Percentiles rank a stretch among this genome's conserved stretches.
Evolutionary conservation across 78 protist genomes (phyloP).

Genomic region (Protostelium mycophagum): DNA sequence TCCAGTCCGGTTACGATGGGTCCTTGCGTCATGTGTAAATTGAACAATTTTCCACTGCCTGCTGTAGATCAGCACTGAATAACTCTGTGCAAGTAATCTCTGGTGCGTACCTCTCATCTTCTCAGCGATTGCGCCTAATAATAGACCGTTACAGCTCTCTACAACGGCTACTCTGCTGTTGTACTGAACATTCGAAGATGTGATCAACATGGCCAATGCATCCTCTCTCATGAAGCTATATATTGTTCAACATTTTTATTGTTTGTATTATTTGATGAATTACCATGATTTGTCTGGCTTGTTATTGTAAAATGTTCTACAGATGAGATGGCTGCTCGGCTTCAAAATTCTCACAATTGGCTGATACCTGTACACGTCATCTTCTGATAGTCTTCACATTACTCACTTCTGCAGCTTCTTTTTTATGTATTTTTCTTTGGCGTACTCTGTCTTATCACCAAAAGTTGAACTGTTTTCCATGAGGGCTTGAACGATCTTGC

Average conservation of each 20-base stretch:
- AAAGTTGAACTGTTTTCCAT: conserved; percentile 44
- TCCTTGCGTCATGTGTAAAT: background rate
- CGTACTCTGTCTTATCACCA: conserved; percentile 33
- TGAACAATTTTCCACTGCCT: background rate
- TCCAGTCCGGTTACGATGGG: background rate
- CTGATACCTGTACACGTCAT: background rate
- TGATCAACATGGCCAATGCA: conserved; percentile 42
- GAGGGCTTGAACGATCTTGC: conserved; percentile 27
- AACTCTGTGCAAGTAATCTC: background rate
- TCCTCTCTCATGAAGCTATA: conserved; percentile 46
- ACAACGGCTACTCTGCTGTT: conserved; percentile 19
- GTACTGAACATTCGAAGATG: conserved; percentile 32
- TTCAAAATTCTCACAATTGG: conserved; percentile 27
- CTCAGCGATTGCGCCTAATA: conserved; percentile 46
- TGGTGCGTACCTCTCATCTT: conserved; percentile 28
- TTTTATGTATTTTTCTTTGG: conserved; percentile 41
- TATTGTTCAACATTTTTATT: background rate
- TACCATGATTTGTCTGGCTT: conserved; percentile 50
- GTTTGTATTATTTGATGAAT: background rate
- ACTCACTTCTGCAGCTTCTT: conserved; percentile 30
- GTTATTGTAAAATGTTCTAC: conserved; percentile 19
- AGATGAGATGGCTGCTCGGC: conserved; percentile 28
- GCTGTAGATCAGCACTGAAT: background rate
- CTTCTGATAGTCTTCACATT: too few relatives aligned
- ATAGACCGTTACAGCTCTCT: conserved; percentile 38